Evolutionary conservation across 805 yeast species (phyloP).

Genomic region (Blastobotrys peoriensis): DNA sequence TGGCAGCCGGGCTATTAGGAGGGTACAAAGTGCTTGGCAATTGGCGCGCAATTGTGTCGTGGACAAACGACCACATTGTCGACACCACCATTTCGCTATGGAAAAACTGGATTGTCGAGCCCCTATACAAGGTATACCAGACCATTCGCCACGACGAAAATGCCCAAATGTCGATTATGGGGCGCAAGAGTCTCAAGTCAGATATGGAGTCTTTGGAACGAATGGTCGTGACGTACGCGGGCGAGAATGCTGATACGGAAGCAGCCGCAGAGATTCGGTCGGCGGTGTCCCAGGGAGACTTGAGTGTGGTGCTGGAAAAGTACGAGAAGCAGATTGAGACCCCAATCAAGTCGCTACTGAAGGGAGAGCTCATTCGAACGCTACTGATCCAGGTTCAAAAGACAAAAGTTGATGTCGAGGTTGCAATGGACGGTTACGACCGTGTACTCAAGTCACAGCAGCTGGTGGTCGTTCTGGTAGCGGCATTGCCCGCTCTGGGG

Average conservation of each 20-base stretch:
- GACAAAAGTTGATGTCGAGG: constrained; percentile 89
- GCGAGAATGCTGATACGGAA: constrained; percentile 5
- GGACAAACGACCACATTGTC: constrained; percentile 53
- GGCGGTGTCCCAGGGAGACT: constrained; percentile 64
- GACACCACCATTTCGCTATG: constrained; percentile 65
- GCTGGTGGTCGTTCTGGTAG: constrained; percentile 86
- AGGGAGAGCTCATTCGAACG: constrained; percentile 70
- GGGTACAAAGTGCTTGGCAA: constrained; percentile 38
- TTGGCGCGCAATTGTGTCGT: constrained; percentile 46
- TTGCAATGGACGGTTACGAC: constrained; percentile 88
- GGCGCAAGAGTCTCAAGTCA: constrained; percentile 69
- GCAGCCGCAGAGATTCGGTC: constrained; percentile 33
- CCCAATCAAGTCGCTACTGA: constrained; percentile 58
- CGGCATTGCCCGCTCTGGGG: constrained; percentile 63
- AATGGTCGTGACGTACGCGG: constrained; percentile 69
- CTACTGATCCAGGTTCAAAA: constrained; percentile 90
- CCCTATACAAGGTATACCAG: constrained; percentile 61
- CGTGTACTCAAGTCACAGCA: constrained; percentile 76
- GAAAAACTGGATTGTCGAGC: constrained; percentile 78
- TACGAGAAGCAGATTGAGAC: constrained; percentile 70
- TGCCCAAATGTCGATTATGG: constrained; percentile 66
- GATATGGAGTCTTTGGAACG: constrained; percentile 78
- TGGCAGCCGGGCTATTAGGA: constrained; percentile 26
- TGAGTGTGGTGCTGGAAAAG: constrained; percentile 69
- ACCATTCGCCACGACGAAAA: constrained; percentile 82